These are phyloP conservation scores for Dillenia suffruticosa DNA, from an alignment of 164 flowering plant genomes.

Conservation along the genomic window DNA sequence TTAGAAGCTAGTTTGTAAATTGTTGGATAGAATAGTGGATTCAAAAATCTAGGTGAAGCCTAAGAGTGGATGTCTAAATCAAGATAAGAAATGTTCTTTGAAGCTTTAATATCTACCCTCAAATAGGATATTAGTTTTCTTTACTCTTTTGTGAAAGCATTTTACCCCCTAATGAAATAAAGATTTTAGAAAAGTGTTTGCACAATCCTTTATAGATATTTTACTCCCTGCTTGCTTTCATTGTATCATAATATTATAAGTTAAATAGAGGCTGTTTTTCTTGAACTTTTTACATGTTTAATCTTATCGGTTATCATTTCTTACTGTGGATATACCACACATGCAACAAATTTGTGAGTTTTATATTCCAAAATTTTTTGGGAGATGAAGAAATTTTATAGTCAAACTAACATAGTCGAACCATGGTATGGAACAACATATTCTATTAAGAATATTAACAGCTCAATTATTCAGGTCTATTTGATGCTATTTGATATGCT, in stretches of 20 bases:
- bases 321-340: neutral
- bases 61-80: no score
- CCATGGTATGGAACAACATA: conserved; percentile 97
- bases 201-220: no score
- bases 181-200: no score
- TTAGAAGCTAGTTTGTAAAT: no score
- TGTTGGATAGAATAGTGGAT: no score
- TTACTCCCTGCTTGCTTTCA: no score
- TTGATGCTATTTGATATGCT: conserved; percentile 4
- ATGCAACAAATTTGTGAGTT: neutral
- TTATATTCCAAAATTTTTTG: conserved; percentile 71
- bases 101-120: no score
- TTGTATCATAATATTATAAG: neutral
- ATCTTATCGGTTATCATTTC: neutral
- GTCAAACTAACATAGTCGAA: conserved; percentile 67
- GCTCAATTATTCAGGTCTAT: conserved; percentile 61
- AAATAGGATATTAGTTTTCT: no score
- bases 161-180: no score
- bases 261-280: neutral
- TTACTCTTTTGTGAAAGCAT: no score
- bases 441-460: conserved; percentile 52
- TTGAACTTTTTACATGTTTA: neutral
- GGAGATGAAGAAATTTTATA: conserved; percentile 90
- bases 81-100: no score
- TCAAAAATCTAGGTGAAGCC: no score